Evolutionary conservation across 495 filamentous ascomycete genomes (phyloP), one percentile per base, ranked within the genome.

Genomic region (Neurospora sp.): DNA sequence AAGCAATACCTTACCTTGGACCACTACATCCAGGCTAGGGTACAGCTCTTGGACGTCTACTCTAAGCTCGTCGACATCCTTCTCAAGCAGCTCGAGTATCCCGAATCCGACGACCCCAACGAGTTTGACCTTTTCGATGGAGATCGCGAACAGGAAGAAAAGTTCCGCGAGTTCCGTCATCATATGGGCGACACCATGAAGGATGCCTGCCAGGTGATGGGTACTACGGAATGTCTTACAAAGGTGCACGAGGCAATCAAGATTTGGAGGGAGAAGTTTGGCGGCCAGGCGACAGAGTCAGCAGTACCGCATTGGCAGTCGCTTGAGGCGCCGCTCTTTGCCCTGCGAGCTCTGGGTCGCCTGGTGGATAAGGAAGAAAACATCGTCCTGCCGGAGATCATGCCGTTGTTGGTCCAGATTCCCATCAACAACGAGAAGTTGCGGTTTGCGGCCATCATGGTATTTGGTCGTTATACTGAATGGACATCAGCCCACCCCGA

Each of bases 131-230:
- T 97, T 6, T 99, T 98, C 76, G 95, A 96, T 59, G 96, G 96
- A 71, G 96, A 99, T 77, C 89, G 96, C 9, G 96, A 98, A 79
- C 89, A 93, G 69, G 96, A 99, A 79, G 96, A 99, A 77, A 97
- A 96, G 77, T 99, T 98, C 84, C 90, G 96, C 48, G 93, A 97
- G 77, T 98, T 98, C 84, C 86, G 96, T 73, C 96, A 99, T 79
- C 87, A 91, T 37, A 99, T 98, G 94, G 96, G 96, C 20, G 96
- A 99, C 81, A 96, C 97, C 3, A 88, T 99, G 48, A 99, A 99
- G 83, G 96, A 98, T 78, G 93, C 94, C 70, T 98, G 96, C 81
- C 91, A 97, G 75, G 94, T 99, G 22, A 94, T 99, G 79, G 94
- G 94, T 12, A 91, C 95, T 40, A 88, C 92, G 0, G 93, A 96